Evolutionary conservation across 1,139 yeast species (phyloP).

Genomic region (Yamadazyma kanchanaburiensis): DNA sequence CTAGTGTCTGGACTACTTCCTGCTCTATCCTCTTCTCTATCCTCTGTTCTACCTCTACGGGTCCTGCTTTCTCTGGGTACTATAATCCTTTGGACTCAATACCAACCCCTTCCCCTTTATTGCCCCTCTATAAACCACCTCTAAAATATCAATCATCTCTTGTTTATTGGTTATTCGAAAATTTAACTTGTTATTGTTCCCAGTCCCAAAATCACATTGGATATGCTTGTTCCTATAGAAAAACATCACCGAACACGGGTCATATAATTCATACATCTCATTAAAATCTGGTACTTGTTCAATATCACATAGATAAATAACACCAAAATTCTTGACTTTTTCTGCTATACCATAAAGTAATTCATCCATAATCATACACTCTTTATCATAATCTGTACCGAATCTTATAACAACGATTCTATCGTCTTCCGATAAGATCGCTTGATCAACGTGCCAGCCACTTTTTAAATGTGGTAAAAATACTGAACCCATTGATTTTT

Average conservation of each 20-base stretch:
- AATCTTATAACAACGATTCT: conserved; percentile 84
- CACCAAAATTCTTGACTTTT: conserved; percentile 84
- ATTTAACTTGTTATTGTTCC: conserved; percentile 91
- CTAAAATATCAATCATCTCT: conserved; percentile 87
- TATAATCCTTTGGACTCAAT: conserved; percentile 72
- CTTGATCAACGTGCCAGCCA: conserved; percentile 97
- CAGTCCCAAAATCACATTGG: conserved; percentile 98
- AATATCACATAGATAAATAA: conserved; percentile 81
- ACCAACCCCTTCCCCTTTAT: conserved; percentile 91
- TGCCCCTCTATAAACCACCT: conserved; percentile 88
- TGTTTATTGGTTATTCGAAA: conserved; percentile 77
- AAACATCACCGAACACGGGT: conserved; percentile 90
- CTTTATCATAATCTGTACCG: conserved; percentile 74
- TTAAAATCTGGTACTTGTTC: conserved; percentile 90
- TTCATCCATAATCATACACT: conserved; percentile 91
- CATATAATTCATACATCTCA: conserved; percentile 87
- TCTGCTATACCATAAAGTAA: conserved; percentile 75
- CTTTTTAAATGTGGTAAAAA: conserved; percentile 83
- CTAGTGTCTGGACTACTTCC: too few relatives aligned
- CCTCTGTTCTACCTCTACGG: background rate
- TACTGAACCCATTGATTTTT: conserved; percentile 91
- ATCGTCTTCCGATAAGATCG: conserved; percentile 81
- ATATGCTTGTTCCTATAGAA: conserved; percentile 92
- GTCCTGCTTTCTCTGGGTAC: conserved; percentile 19
- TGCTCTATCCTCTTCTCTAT: background rate